Percentiles rank a stretch among this genome's conserved stretches.
Conservation (phyloP, 169 alveolate genomes). For the Cardiosporidium cionae region DNA sequence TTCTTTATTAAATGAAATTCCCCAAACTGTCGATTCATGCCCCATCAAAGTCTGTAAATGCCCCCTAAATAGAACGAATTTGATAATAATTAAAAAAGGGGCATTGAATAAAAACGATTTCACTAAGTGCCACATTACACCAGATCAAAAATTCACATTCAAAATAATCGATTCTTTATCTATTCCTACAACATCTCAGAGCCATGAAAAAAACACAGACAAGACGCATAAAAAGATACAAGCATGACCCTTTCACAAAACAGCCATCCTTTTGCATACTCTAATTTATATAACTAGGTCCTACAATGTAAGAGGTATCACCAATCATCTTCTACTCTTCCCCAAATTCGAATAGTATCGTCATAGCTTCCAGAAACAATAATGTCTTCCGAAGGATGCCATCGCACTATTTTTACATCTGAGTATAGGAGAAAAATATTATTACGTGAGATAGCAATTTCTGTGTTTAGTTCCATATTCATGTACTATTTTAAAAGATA, state of each 20-base stretch:
- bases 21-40: too few relatives aligned
- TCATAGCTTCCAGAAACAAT: conserved; percentile 70
- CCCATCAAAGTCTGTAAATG: too few relatives aligned
- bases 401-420: conserved; percentile 72
- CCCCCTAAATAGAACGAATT: too few relatives aligned
- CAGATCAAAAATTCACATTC: not conserved
- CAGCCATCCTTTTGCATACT: not conserved
- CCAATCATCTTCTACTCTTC: conserved; percentile 13
- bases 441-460: too few relatives aligned
- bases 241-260: not conserved
- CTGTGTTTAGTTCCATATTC: too few relatives aligned
- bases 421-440: too few relatives aligned
- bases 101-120: too few relatives aligned
- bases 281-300: not conserved
- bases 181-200: not conserved
- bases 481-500: too few relatives aligned
- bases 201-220: not conserved
- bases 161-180: not conserved
- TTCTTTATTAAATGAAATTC: too few relatives aligned
- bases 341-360: conserved; percentile 52
- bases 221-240: not conserved
- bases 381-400: conserved; percentile 53
- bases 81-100: too few relatives aligned
- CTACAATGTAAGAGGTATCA: not conserved
- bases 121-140: too few relatives aligned